Conservation (phyloP, 2,329 filamentous ascomycete species). For the Trichoderma semiorbis region DNA sequence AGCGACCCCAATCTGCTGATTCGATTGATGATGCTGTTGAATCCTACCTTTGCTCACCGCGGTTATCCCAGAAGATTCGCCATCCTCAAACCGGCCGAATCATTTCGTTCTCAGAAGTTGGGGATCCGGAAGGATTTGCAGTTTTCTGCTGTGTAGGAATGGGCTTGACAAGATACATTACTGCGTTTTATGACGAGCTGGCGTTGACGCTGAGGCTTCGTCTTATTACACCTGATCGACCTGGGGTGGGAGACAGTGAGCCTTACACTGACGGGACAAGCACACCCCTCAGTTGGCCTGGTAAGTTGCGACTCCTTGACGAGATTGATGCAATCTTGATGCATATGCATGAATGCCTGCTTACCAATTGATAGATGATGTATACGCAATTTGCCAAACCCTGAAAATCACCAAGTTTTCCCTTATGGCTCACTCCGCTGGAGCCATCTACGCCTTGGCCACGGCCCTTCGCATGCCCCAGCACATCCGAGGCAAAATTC, state of each 20-base stretch:
- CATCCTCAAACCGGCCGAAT: conserved; percentile 82
- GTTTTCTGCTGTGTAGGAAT: conserved; percentile 98
- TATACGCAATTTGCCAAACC: conserved; percentile 87
- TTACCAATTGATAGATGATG: conserved; percentile 57
- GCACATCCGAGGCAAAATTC: conserved; percentile 89
- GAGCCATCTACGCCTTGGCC: conserved; percentile 95
- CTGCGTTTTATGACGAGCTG: conserved; percentile 94
- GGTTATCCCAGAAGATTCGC: conserved; percentile 81
- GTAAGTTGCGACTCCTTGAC: conserved; percentile 47
- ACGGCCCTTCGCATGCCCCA: conserved; percentile 95
- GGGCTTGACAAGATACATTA: conserved; percentile 93
- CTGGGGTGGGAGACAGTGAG: conserved; percentile 90
- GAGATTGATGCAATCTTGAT: background rate
- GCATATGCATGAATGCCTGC: background rate
- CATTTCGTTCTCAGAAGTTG: conserved; percentile 96
- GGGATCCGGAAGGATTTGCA: conserved; percentile 84
- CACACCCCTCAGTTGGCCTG: conserved; percentile 90
- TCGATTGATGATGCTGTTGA: conserved; percentile 87
- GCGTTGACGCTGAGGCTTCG: conserved; percentile 83
- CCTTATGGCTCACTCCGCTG: conserved; percentile 90
- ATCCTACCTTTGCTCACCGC: conserved; percentile 75
- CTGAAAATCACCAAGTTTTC: conserved; percentile 95
- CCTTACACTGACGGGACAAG: conserved; percentile 75
- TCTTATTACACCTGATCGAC: conserved; percentile 89
- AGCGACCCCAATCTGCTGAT: conserved; percentile 74